Evolutionary conservation across 441 rosid genomes (phyloP).

Genomic region (Adansonia grandidieri): DNA sequence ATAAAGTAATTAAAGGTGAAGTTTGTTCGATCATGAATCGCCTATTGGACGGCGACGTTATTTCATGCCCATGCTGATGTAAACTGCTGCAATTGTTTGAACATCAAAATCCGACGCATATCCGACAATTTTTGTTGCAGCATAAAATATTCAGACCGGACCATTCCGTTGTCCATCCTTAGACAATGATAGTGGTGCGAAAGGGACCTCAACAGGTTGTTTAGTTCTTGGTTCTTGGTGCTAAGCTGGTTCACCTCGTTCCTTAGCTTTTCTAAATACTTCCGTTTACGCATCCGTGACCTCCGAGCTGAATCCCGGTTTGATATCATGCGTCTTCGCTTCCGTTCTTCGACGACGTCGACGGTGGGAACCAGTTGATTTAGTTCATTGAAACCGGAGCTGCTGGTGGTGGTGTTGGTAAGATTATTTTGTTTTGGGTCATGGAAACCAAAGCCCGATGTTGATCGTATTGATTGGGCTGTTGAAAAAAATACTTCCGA

Average conservation of each 20-base stretch:
- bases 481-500: conserved; percentile 41
- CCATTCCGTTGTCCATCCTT: conserved; percentile 50
- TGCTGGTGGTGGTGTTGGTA: conserved; percentile 15
- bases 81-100: conserved; percentile 59
- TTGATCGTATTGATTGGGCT: conserved; percentile 41
- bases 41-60: conserved; percentile 30
- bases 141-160: conserved; percentile 50
- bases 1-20: conserved; percentile 35
- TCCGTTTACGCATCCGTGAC: conserved; percentile 70
- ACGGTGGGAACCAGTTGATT: conserved; percentile 25
- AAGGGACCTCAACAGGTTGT: conserved; percentile 45
- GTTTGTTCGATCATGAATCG: conserved; percentile 40
- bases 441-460: conserved; percentile 44
- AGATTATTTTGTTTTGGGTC: conserved; percentile 35
- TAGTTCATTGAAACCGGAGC: conserved; percentile 38
- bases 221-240: conserved; percentile 57
- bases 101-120: conserved; percentile 49
- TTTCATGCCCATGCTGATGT: conserved; percentile 55
- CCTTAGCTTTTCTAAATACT: conserved; percentile 58
- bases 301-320: conserved; percentile 80
- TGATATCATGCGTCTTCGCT: conserved; percentile 65
- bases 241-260: conserved; percentile 59
- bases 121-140: conserved; percentile 62
- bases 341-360: conserved; percentile 44
- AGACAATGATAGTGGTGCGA: conserved; percentile 42